These are phyloP conservation scores for Pseudogymnoascus sp. DNA, from an alignment of 2,329 filamentous ascomycete genomes.

Conservation along the genomic window DNA sequence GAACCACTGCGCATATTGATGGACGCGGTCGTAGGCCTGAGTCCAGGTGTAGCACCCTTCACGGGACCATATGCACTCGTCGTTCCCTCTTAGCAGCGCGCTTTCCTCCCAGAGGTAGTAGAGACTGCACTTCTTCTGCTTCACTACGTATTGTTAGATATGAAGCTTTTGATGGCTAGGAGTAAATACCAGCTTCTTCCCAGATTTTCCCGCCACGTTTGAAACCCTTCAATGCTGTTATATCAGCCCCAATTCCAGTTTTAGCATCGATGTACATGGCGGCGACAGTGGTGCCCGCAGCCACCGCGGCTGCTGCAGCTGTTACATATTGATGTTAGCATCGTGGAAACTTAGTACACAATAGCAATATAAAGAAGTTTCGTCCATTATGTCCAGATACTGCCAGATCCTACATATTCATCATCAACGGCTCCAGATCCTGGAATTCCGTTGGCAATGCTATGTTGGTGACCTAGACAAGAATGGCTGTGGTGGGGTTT, in stretches of 20 bases:
- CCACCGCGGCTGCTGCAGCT: constrained; percentile 21
- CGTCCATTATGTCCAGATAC: background rate
- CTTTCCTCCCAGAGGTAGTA: constrained; percentile 59
- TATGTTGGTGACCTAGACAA: background rate
- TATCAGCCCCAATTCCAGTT: constrained; percentile 57
- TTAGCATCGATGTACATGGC: constrained; percentile 60
- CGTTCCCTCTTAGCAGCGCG: constrained; percentile 42
- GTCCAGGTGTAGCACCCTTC: constrained; percentile 51
- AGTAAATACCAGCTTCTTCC: constrained; percentile 38
- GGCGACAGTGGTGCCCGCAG: constrained; percentile 35
- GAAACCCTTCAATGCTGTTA: constrained; percentile 37
- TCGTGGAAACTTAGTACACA: background rate
- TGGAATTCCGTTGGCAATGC: background rate
- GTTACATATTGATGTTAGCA: constrained; percentile 6
- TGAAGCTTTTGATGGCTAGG: constrained; percentile 11
- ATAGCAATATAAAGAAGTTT: background rate
- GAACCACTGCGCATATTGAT: constrained; percentile 57
- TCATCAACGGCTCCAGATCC: background rate
- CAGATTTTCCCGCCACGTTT: constrained; percentile 37
- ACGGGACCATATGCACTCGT: constrained; percentile 60
- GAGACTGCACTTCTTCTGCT: constrained; percentile 46
- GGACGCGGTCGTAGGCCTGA: constrained; percentile 45
- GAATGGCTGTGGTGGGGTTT: background rate
- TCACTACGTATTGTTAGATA: constrained; percentile 28
- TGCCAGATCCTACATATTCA: background rate